Base-by-base conservation (phyloP, 169 alveolate genomes). In the Cryptosporidium ubiquitum region DNA sequence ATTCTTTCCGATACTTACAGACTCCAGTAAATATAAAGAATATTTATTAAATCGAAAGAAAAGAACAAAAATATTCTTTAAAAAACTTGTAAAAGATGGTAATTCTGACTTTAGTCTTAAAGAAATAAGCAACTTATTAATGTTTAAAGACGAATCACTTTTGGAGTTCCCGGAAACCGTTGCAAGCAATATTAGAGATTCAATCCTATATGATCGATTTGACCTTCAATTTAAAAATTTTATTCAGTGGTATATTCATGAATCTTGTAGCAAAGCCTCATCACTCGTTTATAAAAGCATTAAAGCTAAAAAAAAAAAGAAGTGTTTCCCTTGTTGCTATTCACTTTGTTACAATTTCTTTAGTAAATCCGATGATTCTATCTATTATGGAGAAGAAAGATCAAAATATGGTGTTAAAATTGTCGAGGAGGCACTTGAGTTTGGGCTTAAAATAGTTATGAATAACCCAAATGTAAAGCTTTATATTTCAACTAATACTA, bases 211-310 rank as follows among this genome's bases (percentile, higher is more conserved):
- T 73, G 52, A 52, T 4, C 9, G 70, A 55, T 44, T 26, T 12
- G 85, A 73, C 55, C 70, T 52, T 26, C 85, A 73, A 37, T 73
- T 58, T 79, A 58, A 79, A 79, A 79, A 47, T 40, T 26, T 64
- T 26, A 42, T 61, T 12, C n/a, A 39, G 35, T 79, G 68, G 74
- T 42, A 79, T 31, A 61, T 79, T 12, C 10, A 61, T 29, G 68
- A 64, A 20, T 79, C 89, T 1, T 79, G 89, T 37, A 20, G 61
- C 4, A 79, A 61, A 64, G 89, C 79, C 0, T 60, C 51, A 10
- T 23, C 39, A 16, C 47, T 58, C 1, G n/a, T 79, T 33, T 61
- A 49, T 39, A 7, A 42, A 4, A 31, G 5, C 20, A 0, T 20
- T 3, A n/a, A 16, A 79, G 20, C 3, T 55, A 0, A 55, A 23